Evolutionary conservation across 2,329 filamentous ascomycete genomes (phyloP).

Genomic region (Colletotrichum endophyticum): DNA sequence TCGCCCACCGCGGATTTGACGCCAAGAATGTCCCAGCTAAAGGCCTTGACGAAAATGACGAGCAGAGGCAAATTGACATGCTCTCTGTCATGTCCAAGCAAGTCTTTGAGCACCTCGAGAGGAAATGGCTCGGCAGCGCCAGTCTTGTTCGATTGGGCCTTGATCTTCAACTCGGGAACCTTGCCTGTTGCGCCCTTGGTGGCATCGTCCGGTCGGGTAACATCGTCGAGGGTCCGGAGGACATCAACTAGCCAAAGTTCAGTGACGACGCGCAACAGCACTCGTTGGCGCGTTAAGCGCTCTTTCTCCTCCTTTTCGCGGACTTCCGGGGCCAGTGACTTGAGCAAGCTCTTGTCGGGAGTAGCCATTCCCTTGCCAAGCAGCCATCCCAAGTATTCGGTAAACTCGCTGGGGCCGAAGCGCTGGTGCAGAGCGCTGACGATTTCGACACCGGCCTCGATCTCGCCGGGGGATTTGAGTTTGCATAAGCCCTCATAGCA

Average conservation of each 20-base stretch:
- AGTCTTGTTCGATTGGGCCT: constrained; percentile 61
- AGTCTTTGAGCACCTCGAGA: constrained; percentile 95
- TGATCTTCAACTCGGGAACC: constrained; percentile 62
- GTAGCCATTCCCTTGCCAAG: constrained; percentile 90
- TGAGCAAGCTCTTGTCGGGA: constrained; percentile 84
- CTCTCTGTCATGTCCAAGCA: constrained; percentile 91
- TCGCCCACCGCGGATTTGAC: constrained; percentile 74
- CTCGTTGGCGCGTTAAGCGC: constrained; percentile 81
- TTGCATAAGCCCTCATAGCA: constrained; percentile 94
- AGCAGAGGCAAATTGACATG: constrained; percentile 90
- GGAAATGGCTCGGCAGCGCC: constrained; percentile 89
- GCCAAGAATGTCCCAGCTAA: constrained; percentile 93
- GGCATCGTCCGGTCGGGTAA: constrained; percentile 66
- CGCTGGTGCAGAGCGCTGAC: constrained; percentile 95
- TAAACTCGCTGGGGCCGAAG: constrained; percentile 90
- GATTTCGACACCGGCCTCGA: constrained; percentile 90
- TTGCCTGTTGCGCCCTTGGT: constrained; percentile 69
- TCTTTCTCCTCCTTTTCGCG: constrained; percentile 97
- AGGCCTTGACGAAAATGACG: constrained; percentile 94
- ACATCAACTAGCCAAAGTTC: constrained; percentile 95
- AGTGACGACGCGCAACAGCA: constrained; percentile 87
- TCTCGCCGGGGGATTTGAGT: constrained; percentile 89
- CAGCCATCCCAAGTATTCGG: constrained; percentile 89
- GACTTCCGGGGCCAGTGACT: constrained; percentile 78
- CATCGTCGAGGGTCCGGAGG: constrained; percentile 78